Percentiles rank a stretch among this genome's conserved stretches.
Evolutionary conservation across 1,284 basidiomycete species (phyloP).

Genomic region (Tilletia horrida): DNA sequence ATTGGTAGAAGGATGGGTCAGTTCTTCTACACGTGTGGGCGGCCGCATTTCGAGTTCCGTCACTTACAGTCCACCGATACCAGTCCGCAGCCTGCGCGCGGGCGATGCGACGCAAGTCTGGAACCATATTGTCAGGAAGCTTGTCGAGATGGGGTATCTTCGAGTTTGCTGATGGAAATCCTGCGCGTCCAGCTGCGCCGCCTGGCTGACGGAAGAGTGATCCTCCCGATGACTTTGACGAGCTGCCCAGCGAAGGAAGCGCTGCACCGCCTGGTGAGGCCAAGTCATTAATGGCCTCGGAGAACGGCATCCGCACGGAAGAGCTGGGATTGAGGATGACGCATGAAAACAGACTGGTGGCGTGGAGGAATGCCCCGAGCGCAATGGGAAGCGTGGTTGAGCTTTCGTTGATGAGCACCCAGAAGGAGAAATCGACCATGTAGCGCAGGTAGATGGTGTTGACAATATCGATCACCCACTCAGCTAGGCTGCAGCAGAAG

Average conservation of each 20-base stretch:
- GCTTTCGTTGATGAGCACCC: neutral
- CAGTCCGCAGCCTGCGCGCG: neutral
- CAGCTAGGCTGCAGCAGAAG: neutral
- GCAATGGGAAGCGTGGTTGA: constrained; percentile 13
- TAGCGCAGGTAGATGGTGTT: constrained; percentile 14
- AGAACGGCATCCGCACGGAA: too few species aligned
- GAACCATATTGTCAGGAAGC: neutral
- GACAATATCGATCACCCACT: neutral
- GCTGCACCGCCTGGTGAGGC: too few species aligned
- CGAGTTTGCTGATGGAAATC: neutral
- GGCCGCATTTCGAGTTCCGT: too few species aligned
- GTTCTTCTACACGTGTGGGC: neutral
- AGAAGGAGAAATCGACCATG: constrained; percentile 12
- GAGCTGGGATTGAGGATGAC: constrained; percentile 8
- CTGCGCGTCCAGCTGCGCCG: neutral
- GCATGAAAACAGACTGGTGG: neutral
- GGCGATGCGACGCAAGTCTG: constrained; percentile 4
- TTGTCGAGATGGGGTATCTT: neutral
- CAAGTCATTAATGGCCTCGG: too few species aligned
- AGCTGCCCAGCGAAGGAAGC: too few species aligned
- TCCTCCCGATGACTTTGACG: too few species aligned
- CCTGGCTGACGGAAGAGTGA: neutral
- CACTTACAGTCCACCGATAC: neutral
- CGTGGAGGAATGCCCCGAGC: constrained; percentile 13
- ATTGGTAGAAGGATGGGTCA: neutral